Percentiles rank a stretch among this genome's conserved stretches.
These are phyloP conservation scores for Conidiobolus coronatus DNA, from an alignment of 371 early-diverging fungal species.

Conservation along the genomic window DNA sequence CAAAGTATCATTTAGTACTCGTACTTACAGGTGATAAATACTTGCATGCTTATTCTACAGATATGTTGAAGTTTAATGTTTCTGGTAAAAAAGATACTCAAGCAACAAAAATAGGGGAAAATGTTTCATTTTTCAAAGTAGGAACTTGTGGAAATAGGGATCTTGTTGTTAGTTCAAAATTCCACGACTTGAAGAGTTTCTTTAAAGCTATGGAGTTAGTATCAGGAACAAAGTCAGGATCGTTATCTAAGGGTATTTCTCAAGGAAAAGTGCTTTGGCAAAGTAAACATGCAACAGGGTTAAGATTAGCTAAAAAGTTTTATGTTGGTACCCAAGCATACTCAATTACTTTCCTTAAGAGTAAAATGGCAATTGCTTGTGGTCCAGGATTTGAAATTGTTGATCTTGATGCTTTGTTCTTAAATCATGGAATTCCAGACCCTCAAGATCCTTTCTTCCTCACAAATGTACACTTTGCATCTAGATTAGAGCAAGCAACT, in stretches of 20 bases:
- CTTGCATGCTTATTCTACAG: conserved; percentile 27
- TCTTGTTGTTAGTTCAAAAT: neutral
- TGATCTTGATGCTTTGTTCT: conserved; percentile 53
- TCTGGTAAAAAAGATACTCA: conserved; percentile 14
- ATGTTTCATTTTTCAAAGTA: conserved; percentile 59
- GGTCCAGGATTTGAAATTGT: conserved; percentile 78
- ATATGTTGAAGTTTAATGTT: conserved; percentile 24
- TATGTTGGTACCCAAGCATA: conserved; percentile 68
- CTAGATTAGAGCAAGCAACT: conserved; percentile 32
- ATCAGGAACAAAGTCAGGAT: too few relatives aligned
- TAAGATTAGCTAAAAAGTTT: conserved; percentile 25
- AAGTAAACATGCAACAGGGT: neutral
- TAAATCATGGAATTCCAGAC: conserved; percentile 35
- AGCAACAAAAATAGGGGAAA: conserved; percentile 37
- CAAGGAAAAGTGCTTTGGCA: conserved; percentile 1
- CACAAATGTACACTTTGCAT: conserved; percentile 44
- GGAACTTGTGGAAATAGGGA: conserved; percentile 33
- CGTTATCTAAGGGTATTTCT: too few relatives aligned
- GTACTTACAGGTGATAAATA: conserved; percentile 34
- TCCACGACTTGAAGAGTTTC: neutral
- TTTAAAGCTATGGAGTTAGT: conserved; percentile 3
- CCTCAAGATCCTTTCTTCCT: conserved; percentile 28
- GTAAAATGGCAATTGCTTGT: conserved; percentile 66
- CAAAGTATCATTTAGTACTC: conserved; percentile 39
- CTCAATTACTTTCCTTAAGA: conserved; percentile 52